Evolutionary conservation across 306 rosid species (phyloP).

Genomic region (Quercus engelmannii): DNA sequence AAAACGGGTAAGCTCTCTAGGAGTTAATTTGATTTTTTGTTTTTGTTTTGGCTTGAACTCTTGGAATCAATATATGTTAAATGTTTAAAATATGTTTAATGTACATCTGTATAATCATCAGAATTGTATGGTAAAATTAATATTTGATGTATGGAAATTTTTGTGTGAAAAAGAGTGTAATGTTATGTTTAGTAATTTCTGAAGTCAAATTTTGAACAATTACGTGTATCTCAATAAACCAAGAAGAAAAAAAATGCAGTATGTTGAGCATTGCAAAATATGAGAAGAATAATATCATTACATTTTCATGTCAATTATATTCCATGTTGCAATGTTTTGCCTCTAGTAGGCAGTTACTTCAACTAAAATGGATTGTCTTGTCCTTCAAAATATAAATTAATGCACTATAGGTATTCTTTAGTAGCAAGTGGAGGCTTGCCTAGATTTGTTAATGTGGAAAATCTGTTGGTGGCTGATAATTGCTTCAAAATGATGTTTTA

Average conservation of each 20-base stretch:
- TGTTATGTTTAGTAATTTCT: neutral
- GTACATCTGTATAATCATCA: neutral
- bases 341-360: neutral
- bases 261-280: neutral
- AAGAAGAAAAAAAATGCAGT: neutral
- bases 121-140: neutral
- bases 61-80: constrained; percentile 3
- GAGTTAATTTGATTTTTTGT: neutral
- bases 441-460: neutral
- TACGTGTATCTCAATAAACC: neutral
- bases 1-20: constrained; percentile 64
- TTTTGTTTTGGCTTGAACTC: neutral
- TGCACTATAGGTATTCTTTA: neutral
- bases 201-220: neutral
- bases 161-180: neutral
- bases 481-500: neutral
- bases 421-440: neutral
- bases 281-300: neutral
- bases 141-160: neutral
- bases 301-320: neutral
- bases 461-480: neutral
- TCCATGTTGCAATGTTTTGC: neutral
- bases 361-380: neutral
- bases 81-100: neutral
- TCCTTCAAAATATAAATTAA: neutral